Conservation (phyloP, 1,284 basidiomycete species). For the Sanghuangporus sanghuang region DNA sequence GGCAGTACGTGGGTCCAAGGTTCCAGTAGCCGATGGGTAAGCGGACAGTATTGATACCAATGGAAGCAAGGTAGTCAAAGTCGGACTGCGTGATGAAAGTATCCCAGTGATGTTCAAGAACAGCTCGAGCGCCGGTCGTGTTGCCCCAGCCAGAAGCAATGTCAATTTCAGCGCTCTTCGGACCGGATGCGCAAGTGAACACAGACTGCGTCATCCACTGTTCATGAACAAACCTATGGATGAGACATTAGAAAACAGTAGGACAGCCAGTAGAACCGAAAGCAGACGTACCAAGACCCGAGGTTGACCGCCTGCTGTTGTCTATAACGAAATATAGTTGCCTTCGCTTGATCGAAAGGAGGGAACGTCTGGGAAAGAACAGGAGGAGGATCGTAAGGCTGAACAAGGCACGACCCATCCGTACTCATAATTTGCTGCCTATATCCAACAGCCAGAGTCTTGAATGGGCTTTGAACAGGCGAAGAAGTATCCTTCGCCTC, state of each 20-base stretch:
- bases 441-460: background rate
- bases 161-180: conserved; percentile 50
- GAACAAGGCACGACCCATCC: conserved; percentile 28
- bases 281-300: conserved; percentile 47
- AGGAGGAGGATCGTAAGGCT: conserved; percentile 33
- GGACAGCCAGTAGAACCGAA: background rate
- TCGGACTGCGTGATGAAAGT: conserved; percentile 66
- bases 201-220: conserved; percentile 73
- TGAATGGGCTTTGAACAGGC: conserved; percentile 7
- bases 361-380: conserved; percentile 37
- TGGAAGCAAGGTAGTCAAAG: conserved; percentile 53
- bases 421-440: background rate
- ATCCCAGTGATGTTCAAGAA: conserved; percentile 76
- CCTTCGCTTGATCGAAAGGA: conserved; percentile 42
- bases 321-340: conserved; percentile 55
- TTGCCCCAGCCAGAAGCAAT: conserved; percentile 51
- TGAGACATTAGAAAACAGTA: background rate
- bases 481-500: conserved; percentile 3
- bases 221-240: conserved; percentile 68
- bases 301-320: conserved; percentile 64
- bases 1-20: conserved; percentile 42
- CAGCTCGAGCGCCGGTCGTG: conserved; percentile 38
- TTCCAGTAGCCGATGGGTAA: conserved; percentile 70
- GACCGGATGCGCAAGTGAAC: conserved; percentile 57
- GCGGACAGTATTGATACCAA: conserved; percentile 72